Base-by-base conservation (phyloP, 2,329 filamentous ascomycete species). In the Penicillium sp. region DNA sequence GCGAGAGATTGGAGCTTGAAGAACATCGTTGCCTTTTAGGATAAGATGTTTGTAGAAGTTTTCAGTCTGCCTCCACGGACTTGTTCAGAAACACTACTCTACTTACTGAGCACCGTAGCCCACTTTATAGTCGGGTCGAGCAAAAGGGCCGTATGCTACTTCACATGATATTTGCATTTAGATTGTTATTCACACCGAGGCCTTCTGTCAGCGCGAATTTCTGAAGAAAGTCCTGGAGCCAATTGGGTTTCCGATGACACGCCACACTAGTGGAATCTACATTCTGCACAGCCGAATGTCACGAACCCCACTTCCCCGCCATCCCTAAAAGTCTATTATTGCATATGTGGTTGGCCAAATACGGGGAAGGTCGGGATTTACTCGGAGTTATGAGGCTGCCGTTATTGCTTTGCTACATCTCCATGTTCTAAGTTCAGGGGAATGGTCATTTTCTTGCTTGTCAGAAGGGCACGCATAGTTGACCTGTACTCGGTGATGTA, bases 241-340 rank as follows among this genome's bases (percentile, higher is more conserved):
- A 53, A 40, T 53, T 26, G 35, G 9, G 19, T 12, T 13, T 22
- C 13, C 15, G 51, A 13, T 40, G 9, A 37, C 22, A 60, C 61
- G 26, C 62, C 61, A 22, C 24, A 53, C 17, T 56, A 50, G 30
- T 19, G 28, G 28, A 56, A 33, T 53, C 45, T 13, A 15, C 33
- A 8, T n/a, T 13, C 53, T 51, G 51, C 45, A 44, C 44, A n/a
- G 58, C 30, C 44, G 22, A 56, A 56, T 56, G 53, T 47, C 54
- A 60, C 58, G 2, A 44, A 19, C 58, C 53, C 58, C 58, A 47
- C 58, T 60, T 51, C 53, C 24, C 58, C 54, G 30, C 35, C 53
- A 42, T 56, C 54, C 58, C 45, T 60, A 53, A 56, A 19, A 51
- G 26, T 51, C 53, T 44, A 42, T 40, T 42, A 26, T 19, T 22